Percentiles rank a stretch among this genome's conserved stretches.
These are phyloP conservation scores for Plasmodium cynomolgi DNA, from an alignment of 169 alveolate genomes.

Conservation along the genomic window DNA sequence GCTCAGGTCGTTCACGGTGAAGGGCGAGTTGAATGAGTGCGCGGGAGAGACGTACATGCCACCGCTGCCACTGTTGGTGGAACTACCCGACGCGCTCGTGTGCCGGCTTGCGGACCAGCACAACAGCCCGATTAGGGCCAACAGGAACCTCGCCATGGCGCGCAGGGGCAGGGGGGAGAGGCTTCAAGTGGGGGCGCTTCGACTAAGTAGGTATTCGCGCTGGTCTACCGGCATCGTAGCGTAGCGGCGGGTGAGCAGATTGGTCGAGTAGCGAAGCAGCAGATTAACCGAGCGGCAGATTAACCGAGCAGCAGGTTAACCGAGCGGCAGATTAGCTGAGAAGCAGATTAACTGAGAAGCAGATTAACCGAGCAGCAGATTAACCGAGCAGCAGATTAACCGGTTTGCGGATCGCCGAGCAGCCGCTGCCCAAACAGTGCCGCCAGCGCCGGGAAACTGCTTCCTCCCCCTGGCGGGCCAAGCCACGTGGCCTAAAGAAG, in stretches of 20 bases:
- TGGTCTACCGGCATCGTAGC: background rate
- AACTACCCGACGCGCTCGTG: background rate
- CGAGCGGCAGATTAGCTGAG: no score
- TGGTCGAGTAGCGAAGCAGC: background rate
- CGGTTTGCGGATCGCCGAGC: no score
- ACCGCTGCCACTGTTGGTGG: background rate
- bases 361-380: no score
- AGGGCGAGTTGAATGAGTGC: constrained; percentile 66
- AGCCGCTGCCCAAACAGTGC: no score
- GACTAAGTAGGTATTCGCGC: background rate
- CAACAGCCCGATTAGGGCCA: background rate
- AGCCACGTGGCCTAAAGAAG: background rate
- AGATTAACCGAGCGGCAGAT: background rate
- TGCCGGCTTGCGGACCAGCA: background rate
- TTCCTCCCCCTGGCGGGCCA: no score
- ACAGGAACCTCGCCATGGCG: background rate
- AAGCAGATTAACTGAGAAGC: background rate
- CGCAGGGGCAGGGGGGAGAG: background rate
- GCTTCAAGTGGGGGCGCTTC: background rate
- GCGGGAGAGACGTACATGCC: background rate
- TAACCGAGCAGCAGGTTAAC: no score
- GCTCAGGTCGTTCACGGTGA: constrained; percentile 3
- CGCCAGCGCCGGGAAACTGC: no score
- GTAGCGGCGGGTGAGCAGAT: background rate
- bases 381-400: no score